Conservation (phyloP, 2,329 filamentous ascomycete species). For the Pyrenochaeta sp. region DNA sequence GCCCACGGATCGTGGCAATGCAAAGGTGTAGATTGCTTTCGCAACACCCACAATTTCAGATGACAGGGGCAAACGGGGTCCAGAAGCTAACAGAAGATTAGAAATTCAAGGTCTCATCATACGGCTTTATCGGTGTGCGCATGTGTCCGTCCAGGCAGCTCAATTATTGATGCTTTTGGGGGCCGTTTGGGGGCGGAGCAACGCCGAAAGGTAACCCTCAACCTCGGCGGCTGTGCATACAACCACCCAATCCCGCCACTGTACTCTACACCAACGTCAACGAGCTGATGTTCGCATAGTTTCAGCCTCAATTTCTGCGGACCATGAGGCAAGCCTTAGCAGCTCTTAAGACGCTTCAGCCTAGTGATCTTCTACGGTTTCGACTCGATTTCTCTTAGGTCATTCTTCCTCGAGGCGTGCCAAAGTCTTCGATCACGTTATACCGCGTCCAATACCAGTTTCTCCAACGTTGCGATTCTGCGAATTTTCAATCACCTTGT, state of each 20-base stretch:
- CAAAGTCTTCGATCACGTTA: not conserved
- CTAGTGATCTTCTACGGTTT: not conserved
- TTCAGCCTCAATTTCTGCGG: conserved; percentile 15
- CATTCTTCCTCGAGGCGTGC: not conserved
- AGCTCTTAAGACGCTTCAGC: conserved; percentile 9
- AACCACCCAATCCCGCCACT: conserved; percentile 20
- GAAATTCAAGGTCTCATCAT: conserved; percentile 6
- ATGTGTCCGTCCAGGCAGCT: conserved; percentile 11
- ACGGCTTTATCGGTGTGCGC: conserved; percentile 12
- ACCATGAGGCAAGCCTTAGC: conserved; percentile 18
- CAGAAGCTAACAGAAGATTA: conserved; percentile 5
- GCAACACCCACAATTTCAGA: conserved; percentile 7
- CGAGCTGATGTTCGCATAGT: conserved; percentile 25
- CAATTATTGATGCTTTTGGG: conserved; percentile 21
- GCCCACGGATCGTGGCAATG: not conserved
- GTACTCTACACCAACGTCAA: conserved; percentile 13
- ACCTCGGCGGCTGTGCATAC: conserved; percentile 17
- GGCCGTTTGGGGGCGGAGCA: conserved; percentile 24
- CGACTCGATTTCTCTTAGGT: not conserved
- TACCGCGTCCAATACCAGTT: not conserved
- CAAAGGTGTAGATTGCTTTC: not conserved
- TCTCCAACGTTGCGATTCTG: not conserved
- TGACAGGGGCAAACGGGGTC: conserved; percentile 4
- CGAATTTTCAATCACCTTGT: not conserved
- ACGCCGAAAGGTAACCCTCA: conserved; percentile 15